These are phyloP conservation scores for Floccularia luteovirens DNA, from an alignment of 768 basidiomycete species.

Conservation along the genomic window DNA sequence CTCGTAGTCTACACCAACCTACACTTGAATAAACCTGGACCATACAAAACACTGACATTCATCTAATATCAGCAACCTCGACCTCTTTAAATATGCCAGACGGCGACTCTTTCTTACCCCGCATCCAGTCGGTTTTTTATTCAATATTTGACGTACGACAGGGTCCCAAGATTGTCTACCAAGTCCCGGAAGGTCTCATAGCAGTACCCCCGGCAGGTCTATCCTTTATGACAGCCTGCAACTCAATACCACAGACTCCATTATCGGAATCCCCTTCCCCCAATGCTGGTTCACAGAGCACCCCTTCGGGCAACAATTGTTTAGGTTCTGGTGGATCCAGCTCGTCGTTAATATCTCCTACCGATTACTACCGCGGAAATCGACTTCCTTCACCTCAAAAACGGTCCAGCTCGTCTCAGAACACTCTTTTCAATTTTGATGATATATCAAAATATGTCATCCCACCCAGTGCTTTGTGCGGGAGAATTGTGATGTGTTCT, in stretches of 20 bases:
- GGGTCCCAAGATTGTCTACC: conserved; percentile 87
- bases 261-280: conserved; percentile 22
- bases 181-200: conserved; percentile 91
- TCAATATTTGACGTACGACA: conserved; percentile 82
- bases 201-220: conserved; percentile 31
- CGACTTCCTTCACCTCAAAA: conserved; percentile 36
- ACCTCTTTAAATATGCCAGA: conserved; percentile 24
- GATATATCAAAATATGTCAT: conserved; percentile 94
- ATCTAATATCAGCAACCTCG: too few relatives aligned
- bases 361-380: conserved; percentile 33
- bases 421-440: conserved; percentile 77
- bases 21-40: too few relatives aligned
- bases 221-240: conserved; percentile 11
- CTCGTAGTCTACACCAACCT: too few relatives aligned
- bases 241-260: conserved; percentile 31
- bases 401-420: conserved; percentile 40
- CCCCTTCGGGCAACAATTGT: conserved; percentile 14
- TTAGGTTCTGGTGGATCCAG: conserved; percentile 45
- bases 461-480: conserved; percentile 78
- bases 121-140: conserved; percentile 87
- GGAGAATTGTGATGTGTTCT: conserved; percentile 81
- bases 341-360: conserved; percentile 39
- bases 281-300: conserved; percentile 10
- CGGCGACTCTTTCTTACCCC: conserved; percentile 69
- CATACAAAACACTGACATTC: too few relatives aligned